Conservation (phyloP, 2,329 filamentous ascomycete genomes). For the Pyrenophora tritici-repentis region DNA sequence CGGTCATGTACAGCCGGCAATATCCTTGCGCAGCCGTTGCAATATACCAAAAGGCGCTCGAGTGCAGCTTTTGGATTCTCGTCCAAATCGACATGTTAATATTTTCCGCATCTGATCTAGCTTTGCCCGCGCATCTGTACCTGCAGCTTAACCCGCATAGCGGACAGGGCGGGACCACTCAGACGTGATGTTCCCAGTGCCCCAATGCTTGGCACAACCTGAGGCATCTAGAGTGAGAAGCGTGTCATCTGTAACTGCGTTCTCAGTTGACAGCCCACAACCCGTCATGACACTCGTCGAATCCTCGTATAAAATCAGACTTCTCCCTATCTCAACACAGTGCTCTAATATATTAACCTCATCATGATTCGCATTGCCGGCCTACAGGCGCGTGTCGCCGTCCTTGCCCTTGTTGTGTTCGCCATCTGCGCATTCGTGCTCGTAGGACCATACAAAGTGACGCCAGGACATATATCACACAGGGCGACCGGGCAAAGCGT, state of each 20-base stretch:
- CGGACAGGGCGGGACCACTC: constrained; percentile 11
- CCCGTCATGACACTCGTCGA: constrained; percentile 4
- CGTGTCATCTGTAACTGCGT: constrained; percentile 6
- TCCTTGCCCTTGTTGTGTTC: constrained; percentile 59
- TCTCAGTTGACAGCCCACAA: background rate
- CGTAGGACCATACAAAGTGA: constrained; percentile 61
- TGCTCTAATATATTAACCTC: background rate
- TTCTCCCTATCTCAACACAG: background rate
- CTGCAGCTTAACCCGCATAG: constrained; percentile 16
- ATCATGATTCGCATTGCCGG: constrained; percentile 39
- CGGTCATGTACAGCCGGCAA: constrained; percentile 31
- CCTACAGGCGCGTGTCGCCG: constrained; percentile 43
- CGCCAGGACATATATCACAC: constrained; percentile 33
- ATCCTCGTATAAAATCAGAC: background rate
- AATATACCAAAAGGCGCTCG: constrained; percentile 26
- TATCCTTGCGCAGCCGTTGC: constrained; percentile 33
- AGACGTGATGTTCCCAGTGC: constrained; percentile 9
- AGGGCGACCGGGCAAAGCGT: constrained; percentile 22
- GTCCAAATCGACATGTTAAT: constrained; percentile 2
- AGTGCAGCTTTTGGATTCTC: constrained; percentile 7
- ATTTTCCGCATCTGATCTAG: constrained; percentile 10
- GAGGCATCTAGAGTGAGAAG: constrained; percentile 13
- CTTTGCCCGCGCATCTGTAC: constrained; percentile 6
- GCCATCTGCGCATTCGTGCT: constrained; percentile 63
- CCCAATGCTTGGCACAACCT: constrained; percentile 20